Percentiles rank a stretch among this genome's conserved stretches.
These are phyloP conservation scores for Rehmannia glutinosa DNA, from an alignment of 257 asterid genomes.

Conservation along the genomic window DNA sequence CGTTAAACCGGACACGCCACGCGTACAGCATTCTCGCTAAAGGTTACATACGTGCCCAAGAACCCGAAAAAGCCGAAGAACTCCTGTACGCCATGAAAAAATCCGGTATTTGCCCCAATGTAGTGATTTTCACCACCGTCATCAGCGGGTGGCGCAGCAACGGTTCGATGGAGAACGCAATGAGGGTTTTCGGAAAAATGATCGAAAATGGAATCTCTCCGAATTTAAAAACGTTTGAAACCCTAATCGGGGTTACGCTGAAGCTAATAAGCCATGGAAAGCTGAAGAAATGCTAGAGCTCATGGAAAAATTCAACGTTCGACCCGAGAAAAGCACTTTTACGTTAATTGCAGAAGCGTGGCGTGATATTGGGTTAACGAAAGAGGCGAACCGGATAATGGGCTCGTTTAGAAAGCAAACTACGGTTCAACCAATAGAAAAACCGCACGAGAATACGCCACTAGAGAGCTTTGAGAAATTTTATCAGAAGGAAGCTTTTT, in stretches of 20 bases:
- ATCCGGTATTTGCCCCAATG: conserved; percentile 42
- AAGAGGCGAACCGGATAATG: conserved; percentile 37
- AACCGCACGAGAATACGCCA: conserved; percentile 13
- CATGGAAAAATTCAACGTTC: conserved; percentile 43
- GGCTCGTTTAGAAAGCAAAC: conserved; percentile 14
- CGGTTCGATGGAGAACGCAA: conserved; percentile 47
- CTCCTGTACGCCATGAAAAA: conserved; percentile 38
- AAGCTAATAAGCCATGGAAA: conserved; percentile 56
- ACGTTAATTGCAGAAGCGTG: conserved; percentile 47
- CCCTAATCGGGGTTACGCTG: conserved; percentile 56
- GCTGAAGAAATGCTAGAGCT: conserved; percentile 46
- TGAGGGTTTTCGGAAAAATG: conserved; percentile 49
- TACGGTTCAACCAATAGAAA: too few relatives aligned
- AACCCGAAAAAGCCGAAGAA: conserved; percentile 72
- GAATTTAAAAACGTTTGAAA: conserved; percentile 56
- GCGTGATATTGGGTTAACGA: conserved; percentile 34
- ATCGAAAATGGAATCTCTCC: conserved; percentile 46
- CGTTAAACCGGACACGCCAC: conserved; percentile 51
- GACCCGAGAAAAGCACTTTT: conserved; percentile 45
- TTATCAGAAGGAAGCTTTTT: conserved; percentile 35
- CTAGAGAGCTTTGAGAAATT: conserved; percentile 41
- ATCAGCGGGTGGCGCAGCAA: conserved; percentile 64
- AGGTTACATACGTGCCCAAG: conserved; percentile 53
- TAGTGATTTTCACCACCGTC: conserved; percentile 60
- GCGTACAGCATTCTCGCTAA: conserved; percentile 64